phyloP scores from a whole-genome alignment of 176 grass and related monocot genomes.

The Carex cristatella region DNA sequence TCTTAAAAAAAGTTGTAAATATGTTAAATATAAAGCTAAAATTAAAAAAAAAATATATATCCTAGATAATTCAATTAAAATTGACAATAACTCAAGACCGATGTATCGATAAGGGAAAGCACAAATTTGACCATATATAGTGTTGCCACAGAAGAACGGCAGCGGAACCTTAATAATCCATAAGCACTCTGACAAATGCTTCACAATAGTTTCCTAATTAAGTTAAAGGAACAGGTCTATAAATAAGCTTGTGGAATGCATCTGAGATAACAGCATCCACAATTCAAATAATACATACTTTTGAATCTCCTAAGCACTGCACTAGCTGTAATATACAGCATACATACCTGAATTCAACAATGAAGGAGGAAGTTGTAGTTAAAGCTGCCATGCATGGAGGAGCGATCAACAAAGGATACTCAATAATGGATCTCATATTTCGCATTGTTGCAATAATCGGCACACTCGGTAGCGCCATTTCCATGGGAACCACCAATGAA shows the following conservation, averaged over 20 bases:
- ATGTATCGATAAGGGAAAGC: not conserved
- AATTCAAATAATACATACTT: not conserved
- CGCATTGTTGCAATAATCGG: constrained; percentile 46
- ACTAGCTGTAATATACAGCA: not conserved
- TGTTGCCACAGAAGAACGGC: not conserved
- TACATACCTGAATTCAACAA: not conserved
- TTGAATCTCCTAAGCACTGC: not conserved
- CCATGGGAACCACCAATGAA: constrained; percentile 78
- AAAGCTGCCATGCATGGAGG: constrained; percentile 17
- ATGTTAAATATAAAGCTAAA: too few relatives aligned
- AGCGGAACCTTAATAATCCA: not conserved
- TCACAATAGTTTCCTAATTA: not conserved
- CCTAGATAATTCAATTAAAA: too few relatives aligned
- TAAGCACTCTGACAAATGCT: not conserved
- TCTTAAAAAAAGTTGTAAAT: too few relatives aligned
- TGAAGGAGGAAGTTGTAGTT: constrained; percentile 33
- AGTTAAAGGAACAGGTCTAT: not conserved
- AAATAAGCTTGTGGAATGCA: constrained; percentile 13
- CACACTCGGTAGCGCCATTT: constrained; percentile 64
- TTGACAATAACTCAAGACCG: too few relatives aligned
- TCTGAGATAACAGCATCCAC: not conserved
- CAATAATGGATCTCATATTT: constrained; percentile 51
- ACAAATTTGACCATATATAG: not conserved
- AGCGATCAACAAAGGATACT: constrained; percentile 31
- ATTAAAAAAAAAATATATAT: too few relatives aligned